A percentile compares a stretch with the other conserved stretches of the same genome.
phyloP scores from a whole-genome alignment of 306 rosid species.

The Citrullus amarus region DNA sequence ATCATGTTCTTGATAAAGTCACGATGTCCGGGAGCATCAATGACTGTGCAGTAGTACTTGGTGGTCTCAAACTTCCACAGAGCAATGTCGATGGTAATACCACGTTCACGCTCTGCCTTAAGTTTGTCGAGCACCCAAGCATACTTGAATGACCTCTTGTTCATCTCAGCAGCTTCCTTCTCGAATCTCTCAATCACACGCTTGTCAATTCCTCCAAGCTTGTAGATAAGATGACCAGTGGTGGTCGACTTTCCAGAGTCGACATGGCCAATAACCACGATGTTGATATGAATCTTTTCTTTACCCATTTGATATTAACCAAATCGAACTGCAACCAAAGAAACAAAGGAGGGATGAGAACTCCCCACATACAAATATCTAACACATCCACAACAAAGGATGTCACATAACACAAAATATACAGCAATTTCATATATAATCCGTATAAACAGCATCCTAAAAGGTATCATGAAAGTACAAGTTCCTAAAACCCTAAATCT shows the following conservation, averaged over 20 bases:
- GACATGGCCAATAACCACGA: slow-evolving; percentile 17
- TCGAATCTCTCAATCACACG: slow-evolving; percentile 19
- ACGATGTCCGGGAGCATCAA: slow-evolving; percentile 33
- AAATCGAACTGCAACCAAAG: neutral
- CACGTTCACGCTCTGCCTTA: slow-evolving; percentile 20
- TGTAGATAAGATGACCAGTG: slow-evolving; percentile 20
- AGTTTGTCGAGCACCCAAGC: slow-evolving; percentile 16
- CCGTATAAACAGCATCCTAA: neutral
- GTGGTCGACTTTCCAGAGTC: slow-evolving; percentile 17
- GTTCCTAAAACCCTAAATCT: neutral
- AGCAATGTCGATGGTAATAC: slow-evolving; percentile 19
- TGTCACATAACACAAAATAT: neutral
- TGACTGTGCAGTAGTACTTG: slow-evolving; percentile 43
- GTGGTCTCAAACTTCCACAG: slow-evolving; percentile 16
- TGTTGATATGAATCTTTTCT: slow-evolving; percentile 14
- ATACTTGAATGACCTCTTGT: slow-evolving; percentile 18
- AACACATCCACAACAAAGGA: too few relatives aligned
- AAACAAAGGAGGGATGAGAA: neutral
- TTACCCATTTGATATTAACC: slow-evolving; percentile 8
- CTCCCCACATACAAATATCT: too few relatives aligned
- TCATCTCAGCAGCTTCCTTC: slow-evolving; percentile 20
- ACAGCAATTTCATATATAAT: neutral
- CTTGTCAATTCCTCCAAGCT: slow-evolving; percentile 21
- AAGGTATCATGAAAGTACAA: neutral
- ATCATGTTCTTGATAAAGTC: slow-evolving; percentile 44